Evolutionary conservation across 2,329 filamentous ascomycete genomes (phyloP).

Genomic region (Ceratocystis huliohia): DNA sequence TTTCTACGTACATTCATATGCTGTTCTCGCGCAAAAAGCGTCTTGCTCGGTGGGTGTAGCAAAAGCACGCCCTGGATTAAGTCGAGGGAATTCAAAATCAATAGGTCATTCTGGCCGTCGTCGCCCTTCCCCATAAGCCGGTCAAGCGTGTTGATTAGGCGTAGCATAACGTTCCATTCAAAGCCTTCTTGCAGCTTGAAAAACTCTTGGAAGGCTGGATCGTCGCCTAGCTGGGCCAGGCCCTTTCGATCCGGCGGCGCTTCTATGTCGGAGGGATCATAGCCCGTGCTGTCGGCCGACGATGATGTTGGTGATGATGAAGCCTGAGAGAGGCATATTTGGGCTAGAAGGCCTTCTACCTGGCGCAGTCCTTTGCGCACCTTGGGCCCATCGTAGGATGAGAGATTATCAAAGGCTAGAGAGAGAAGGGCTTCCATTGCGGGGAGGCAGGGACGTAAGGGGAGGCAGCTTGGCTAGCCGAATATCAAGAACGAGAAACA

Average conservation of each 20-base stretch:
- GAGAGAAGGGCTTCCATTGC: slow-evolving; percentile 84
- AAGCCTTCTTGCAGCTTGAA: slow-evolving; percentile 95
- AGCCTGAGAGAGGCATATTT: slow-evolving; percentile 67
- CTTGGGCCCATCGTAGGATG: slow-evolving; percentile 78
- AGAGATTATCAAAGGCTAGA: slow-evolving; percentile 90
- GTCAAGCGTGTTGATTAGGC: slow-evolving; percentile 75
- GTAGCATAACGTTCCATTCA: slow-evolving; percentile 89
- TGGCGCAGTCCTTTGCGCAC: slow-evolving; percentile 88
- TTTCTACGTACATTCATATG: slow-evolving; percentile 68
- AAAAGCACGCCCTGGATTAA: slow-evolving; percentile 79
- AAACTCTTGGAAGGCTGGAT: slow-evolving; percentile 88
- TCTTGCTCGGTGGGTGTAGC: slow-evolving; percentile 78
- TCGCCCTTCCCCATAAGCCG: slow-evolving; percentile 70
- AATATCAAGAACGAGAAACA: background rate
- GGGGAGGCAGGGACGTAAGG: slow-evolving; percentile 21
- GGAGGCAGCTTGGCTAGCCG: background rate
- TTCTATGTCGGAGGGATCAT: slow-evolving; percentile 24
- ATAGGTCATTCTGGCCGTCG: slow-evolving; percentile 71
- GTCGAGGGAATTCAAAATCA: slow-evolving; percentile 79
- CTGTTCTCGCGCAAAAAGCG: slow-evolving; percentile 74
- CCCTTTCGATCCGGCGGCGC: slow-evolving; percentile 41
- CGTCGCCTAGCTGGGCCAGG: slow-evolving; percentile 57
- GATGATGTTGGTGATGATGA: slow-evolving; percentile 7
- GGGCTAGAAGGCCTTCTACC: slow-evolving; percentile 83
- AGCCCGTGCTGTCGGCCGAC: background rate